Percentiles rank a stretch among this genome's conserved stretches.
Evolutionary conservation across 1,284 basidiomycete genomes (phyloP).

Genomic region (Tylopilus sp.): DNA sequence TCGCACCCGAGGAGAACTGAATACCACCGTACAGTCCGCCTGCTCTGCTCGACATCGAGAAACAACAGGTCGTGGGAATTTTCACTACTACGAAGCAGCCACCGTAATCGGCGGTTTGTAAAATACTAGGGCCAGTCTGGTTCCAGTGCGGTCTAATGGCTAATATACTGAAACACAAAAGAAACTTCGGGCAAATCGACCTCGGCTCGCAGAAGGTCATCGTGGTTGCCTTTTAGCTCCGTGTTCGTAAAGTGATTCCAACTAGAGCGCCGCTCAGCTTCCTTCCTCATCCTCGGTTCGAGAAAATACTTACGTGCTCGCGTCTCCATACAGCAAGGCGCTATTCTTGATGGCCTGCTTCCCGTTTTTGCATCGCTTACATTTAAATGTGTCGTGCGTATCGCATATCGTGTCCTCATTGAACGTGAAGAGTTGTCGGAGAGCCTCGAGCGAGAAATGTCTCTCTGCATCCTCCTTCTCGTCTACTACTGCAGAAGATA

Average conservation of each 20-base stretch:
- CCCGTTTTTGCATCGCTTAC: constrained; percentile 89
- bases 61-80: constrained; percentile 23
- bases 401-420: constrained; percentile 88
- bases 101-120: not conserved
- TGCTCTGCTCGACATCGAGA: constrained; percentile 63
- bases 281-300: not conserved
- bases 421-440: constrained; percentile 91
- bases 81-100: not conserved
- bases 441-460: constrained; percentile 89
- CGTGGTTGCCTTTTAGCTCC: constrained; percentile 89
- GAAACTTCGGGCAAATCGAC: constrained; percentile 81
- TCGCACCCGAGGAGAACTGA: constrained; percentile 65
- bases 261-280: constrained; percentile 40
- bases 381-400: constrained; percentile 98
- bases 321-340: constrained; percentile 93
- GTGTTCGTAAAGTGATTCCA: constrained; percentile 97
- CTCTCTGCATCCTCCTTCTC: constrained; percentile 95
- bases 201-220: constrained; percentile 92
- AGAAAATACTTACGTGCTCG: constrained; percentile 78
- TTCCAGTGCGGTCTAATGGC: constrained; percentile 52
- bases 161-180: constrained; percentile 91
- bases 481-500: constrained; percentile 96
- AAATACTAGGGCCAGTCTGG: too few relatives aligned
- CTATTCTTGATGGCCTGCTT: constrained; percentile 81
- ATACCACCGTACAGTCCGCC: constrained; percentile 80